Percentiles rank a stretch among this genome's conserved stretches.
These are phyloP conservation scores for Margaritispora aquatica DNA, from an alignment of 495 filamentous ascomycete genomes.

Conservation along the genomic window DNA sequence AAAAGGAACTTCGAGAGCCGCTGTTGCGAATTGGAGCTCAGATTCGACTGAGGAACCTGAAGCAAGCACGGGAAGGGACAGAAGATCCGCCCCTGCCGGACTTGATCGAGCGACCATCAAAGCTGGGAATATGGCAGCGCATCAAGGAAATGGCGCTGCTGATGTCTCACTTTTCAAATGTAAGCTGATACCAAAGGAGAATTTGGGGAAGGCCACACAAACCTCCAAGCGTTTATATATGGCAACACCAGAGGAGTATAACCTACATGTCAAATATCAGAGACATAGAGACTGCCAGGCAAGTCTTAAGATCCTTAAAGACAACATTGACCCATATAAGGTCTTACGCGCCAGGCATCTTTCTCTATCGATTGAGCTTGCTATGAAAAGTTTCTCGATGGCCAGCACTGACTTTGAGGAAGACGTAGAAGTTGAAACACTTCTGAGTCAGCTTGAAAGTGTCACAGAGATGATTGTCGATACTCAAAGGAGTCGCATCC, in stretches of 20 bases:
- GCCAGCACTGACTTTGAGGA: background rate
- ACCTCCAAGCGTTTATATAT: background rate
- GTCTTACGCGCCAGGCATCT: no score
- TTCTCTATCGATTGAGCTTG: no score
- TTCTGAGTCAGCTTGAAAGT: background rate
- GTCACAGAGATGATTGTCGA: conserved; percentile 4
- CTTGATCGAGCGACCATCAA: conserved; percentile 1
- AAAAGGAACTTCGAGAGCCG: background rate
- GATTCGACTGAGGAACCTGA: conserved; percentile 6
- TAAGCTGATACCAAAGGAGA: background rate
- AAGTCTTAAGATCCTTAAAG: background rate
- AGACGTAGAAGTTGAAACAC: background rate
- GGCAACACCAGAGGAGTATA: background rate
- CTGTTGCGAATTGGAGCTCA: background rate
- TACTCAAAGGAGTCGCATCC: background rate
- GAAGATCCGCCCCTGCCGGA: background rate
- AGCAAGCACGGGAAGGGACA: background rate
- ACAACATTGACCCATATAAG: no score
- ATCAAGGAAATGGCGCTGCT: background rate
- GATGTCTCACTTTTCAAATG: conserved; percentile 2
- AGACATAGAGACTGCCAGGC: conserved; percentile 4
- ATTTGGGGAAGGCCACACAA: background rate
- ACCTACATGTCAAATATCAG: background rate
- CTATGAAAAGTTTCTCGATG: no score
- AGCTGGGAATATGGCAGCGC: conserved; percentile 5